Conservation (phyloP, 2,329 filamentous ascomycete species). For the Huntiella moniliformis region DNA sequence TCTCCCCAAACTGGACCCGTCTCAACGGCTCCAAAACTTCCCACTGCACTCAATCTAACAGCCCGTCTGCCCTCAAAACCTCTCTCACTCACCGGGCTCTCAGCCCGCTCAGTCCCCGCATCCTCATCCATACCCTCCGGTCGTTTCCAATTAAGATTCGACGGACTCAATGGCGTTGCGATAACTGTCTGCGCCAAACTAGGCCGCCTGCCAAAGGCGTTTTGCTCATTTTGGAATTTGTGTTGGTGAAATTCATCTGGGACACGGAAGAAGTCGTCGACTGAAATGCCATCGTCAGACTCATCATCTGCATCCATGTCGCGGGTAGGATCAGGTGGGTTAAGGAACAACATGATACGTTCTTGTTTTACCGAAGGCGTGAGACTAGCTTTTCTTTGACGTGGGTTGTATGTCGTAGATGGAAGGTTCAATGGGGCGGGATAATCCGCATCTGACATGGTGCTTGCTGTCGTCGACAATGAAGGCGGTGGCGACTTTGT, state of each 20-base stretch:
- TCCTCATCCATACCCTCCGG: no score
- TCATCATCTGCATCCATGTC: constrained; percentile 13
- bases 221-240: not conserved
- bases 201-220: constrained; percentile 3
- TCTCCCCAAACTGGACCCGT: constrained; percentile 23
- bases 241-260: constrained; percentile 8
- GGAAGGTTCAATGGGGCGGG: not conserved
- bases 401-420: not conserved
- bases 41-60: constrained; percentile 22
- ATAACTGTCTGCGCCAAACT: constrained; percentile 1
- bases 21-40: constrained; percentile 12
- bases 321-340: constrained; percentile 6
- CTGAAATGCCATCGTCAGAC: constrained; percentile 14
- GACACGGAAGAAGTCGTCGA: constrained; percentile 12
- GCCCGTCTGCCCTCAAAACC: no score
- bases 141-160: no score
- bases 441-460: not conserved
- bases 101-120: constrained; percentile 10
- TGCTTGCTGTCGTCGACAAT: constrained; percentile 6
- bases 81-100: constrained; percentile 4
- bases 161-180: constrained; percentile 6
- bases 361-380: constrained; percentile 9
- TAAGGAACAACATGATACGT: constrained; percentile 10
- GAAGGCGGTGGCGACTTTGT: not conserved
- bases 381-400: constrained; percentile 5